A percentile compares a stretch with the other conserved stretches of the same genome.
phyloP scores from a whole-genome alignment of 1,284 basidiomycete genomes.

The Puccinia coronata region DNA sequence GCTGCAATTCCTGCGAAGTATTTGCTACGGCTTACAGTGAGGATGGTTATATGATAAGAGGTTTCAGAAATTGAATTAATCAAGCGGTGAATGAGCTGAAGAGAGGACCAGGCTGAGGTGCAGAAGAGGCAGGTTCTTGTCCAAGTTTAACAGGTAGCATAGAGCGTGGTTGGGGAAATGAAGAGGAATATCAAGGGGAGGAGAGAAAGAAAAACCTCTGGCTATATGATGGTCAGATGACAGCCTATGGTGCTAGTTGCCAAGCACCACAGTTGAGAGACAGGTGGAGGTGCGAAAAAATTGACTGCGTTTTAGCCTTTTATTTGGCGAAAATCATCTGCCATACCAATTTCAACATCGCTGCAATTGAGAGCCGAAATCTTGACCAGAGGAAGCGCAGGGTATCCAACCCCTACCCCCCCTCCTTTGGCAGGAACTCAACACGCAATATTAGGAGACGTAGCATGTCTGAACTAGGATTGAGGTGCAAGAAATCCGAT shows the following conservation, averaged over 20 bases:
- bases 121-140: neutral
- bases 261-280: neutral
- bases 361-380: slow-evolving; percentile 11
- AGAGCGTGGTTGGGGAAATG: neutral
- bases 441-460: neutral
- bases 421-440: neutral
- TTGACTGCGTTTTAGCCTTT: no score
- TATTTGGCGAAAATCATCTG: slow-evolving; percentile 1
- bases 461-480: slow-evolving; percentile 5
- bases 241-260: slow-evolving; percentile 13
- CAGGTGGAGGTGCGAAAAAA: neutral
- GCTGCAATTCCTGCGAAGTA: neutral
- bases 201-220: slow-evolving; percentile 8
- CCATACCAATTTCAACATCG: neutral
- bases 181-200: neutral
- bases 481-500: slow-evolving; percentile 5
- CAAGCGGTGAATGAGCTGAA: neutral
- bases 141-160: neutral
- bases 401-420: slow-evolving; percentile 4
- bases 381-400: slow-evolving; percentile 9
- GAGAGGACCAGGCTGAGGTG: neutral
- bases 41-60: neutral
- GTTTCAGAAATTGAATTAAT: neutral
- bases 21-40: slow-evolving; percentile 12
- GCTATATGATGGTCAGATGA: neutral